Conservation (phyloP, 176 grass and related monocot genomes). For the Musa itinerans region DNA sequence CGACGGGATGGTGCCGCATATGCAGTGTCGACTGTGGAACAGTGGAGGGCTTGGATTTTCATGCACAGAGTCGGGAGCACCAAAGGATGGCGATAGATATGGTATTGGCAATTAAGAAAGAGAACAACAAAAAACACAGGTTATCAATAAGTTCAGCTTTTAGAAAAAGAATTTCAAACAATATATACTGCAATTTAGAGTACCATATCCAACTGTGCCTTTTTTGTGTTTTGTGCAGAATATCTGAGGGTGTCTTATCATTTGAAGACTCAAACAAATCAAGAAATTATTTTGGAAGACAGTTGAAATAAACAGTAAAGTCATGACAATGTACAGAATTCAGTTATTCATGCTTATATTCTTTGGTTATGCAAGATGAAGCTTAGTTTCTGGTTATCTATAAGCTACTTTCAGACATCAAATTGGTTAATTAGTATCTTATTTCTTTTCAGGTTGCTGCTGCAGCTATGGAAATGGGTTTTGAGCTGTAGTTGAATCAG, state of each 20-base stretch:
- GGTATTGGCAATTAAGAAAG: constrained; percentile 79
- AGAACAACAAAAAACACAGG: constrained; percentile 55
- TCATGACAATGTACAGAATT: not conserved
- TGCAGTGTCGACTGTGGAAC: constrained; percentile 74
- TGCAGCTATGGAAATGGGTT: not conserved
- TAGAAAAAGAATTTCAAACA: not conserved
- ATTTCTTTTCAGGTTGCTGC: not conserved
- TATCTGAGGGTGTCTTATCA: not conserved
- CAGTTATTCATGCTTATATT: not conserved
- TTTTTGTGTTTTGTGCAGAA: not conserved
- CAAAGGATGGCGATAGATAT: constrained; percentile 81
- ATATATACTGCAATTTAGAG: not conserved
- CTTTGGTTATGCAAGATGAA: not conserved
- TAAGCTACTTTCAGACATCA: not conserved
- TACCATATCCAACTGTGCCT: not conserved
- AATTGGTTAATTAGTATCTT: not conserved
- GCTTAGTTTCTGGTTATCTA: not conserved
- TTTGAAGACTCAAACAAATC: not conserved
- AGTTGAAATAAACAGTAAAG: not conserved
- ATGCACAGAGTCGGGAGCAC: constrained; percentile 83
- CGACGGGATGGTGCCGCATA: constrained; percentile 73
- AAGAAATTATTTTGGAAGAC: constrained; percentile 5
- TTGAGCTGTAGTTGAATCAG: not conserved
- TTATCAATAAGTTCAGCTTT: not conserved
- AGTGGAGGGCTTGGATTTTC: constrained; percentile 60